phyloP scores from a whole-genome alignment of 495 filamentous ascomycete genomes.

The Xylaria palmicola region DNA sequence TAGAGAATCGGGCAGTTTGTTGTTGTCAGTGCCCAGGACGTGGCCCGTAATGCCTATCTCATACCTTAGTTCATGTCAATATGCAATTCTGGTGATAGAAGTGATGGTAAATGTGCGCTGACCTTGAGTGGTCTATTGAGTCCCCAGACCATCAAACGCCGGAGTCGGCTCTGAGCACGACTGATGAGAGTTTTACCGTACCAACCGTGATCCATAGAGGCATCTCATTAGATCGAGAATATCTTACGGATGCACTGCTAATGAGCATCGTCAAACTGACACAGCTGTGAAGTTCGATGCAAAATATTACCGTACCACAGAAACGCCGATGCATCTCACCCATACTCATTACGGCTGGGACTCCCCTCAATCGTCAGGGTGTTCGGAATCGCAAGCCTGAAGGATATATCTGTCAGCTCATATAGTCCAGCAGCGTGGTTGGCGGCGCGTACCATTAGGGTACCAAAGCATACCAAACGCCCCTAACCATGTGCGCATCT shows the following conservation, averaged over 20 bases:
- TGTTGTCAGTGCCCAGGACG: conserved; percentile 14
- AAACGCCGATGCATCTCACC: conserved; percentile 9
- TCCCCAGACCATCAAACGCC: conserved; percentile 11
- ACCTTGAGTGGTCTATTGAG: conserved; percentile 10
- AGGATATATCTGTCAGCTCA: background rate
- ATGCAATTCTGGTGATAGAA: background rate
- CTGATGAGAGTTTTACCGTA: conserved; percentile 14
- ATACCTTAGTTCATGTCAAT: background rate
- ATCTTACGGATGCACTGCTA: background rate
- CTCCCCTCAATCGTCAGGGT: conserved; percentile 3
- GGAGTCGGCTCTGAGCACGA: conserved; percentile 13
- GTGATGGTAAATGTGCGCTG: background rate
- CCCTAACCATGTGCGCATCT: conserved; percentile 3
- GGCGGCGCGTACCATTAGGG: background rate
- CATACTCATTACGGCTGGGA: conserved; percentile 10
- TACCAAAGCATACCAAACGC: conserved; percentile 13
- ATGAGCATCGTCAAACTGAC: background rate
- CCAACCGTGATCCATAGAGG: conserved; percentile 9
- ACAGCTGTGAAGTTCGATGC: background rate
- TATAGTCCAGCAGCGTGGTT: background rate
- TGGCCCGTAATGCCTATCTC: conserved; percentile 5
- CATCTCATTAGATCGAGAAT: conserved; percentile 7
- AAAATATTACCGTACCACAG: conserved; percentile 7
- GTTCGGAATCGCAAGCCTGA: conserved; percentile 6
- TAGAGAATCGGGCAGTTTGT: conserved; percentile 10